phyloP scores from a whole-genome alignment of 495 filamentous ascomycete genomes.

The Tuber calosporum region DNA sequence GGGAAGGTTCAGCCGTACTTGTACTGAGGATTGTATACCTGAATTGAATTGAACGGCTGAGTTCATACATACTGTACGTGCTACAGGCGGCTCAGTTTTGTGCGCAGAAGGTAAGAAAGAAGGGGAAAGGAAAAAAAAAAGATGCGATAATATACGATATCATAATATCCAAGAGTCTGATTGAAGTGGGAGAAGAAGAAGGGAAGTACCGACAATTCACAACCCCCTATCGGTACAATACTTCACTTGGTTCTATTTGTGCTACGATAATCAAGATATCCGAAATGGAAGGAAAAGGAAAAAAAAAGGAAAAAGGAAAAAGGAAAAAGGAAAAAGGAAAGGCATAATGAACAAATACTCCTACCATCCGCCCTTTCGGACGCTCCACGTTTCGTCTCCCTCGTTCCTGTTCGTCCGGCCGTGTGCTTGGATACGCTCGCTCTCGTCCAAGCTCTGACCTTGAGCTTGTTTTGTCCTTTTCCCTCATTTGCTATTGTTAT shows the following conservation, averaged over 20 bases:
- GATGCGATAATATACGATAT: slow-evolving; percentile 7
- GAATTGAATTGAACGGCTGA: neutral
- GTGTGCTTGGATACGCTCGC: neutral
- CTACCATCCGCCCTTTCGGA: slow-evolving; percentile 1
- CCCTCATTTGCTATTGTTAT: neutral
- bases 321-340: neutral
- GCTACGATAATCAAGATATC: neutral
- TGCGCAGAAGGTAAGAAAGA: neutral
- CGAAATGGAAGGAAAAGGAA: neutral
- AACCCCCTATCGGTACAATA: neutral
- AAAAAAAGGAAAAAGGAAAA: neutral
- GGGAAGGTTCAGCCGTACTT: neutral
- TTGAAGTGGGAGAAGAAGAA: neutral
- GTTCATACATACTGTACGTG: slow-evolving; percentile 1
- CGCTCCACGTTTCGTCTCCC: neutral
- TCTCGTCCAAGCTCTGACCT: neutral
- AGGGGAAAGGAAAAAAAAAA: neutral
- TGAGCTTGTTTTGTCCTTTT: neutral
- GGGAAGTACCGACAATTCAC: neutral
- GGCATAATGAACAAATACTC: slow-evolving; percentile 3
- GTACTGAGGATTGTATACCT: neutral
- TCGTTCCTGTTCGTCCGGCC: neutral
- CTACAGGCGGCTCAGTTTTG: neutral
- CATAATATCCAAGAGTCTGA: neutral
- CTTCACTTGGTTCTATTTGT: neutral